Base-by-base conservation (phyloP, 2,329 filamentous ascomycete genomes). In the Beauveria australis region DNA sequence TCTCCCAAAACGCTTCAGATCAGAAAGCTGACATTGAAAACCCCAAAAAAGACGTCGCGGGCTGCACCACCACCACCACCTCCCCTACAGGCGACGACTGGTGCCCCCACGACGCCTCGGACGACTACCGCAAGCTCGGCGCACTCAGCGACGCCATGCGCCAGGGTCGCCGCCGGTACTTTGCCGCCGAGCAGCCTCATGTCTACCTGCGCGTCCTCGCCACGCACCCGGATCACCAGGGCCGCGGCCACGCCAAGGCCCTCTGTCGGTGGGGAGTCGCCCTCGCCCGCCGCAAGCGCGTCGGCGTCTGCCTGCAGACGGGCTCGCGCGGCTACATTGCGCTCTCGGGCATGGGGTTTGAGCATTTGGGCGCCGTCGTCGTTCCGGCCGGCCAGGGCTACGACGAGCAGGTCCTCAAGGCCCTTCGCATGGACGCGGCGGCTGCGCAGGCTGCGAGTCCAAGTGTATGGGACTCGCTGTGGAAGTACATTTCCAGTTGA, bases 301-400 rank as follows among this genome's bases (percentile, higher is more conserved):
- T 57, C 24, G 52, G 53, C n/a, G 53, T 65, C 9, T 61, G 61
- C 24, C 59, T 63, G 9, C 53, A 55, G 55, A 62, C 64, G 2
- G 63, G 58, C 26, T 18, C 59, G 5, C 57, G 61, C 10, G 64
- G 57, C 16, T 66, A 66, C 56, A 56, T 66, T 12, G 40, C 64
- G 22, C 58, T 66, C 53, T 66, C 65, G 1, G 64, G 63, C 41
- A 59, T 65, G 44, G 64, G 63, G 5, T 66, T 66, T 16, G 16
- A 26, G 12, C 64, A 66, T 12, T 7, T 63, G 7, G 65, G 65
- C 18, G 57, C 61, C n/a, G 51, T 64, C 8, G 24, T 47, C 10
- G 40, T 66, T 7, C 59, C 62, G 1, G 53, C 47, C 5, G 58
- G 61, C 6, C 30, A 40, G 5, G 51, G 44, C 28, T n/a, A 52